Percentiles rank a stretch among this genome's conserved stretches.
These are phyloP conservation scores for Jatropha podagrica DNA, from an alignment of 441 rosid genomes.

Conservation along the genomic window DNA sequence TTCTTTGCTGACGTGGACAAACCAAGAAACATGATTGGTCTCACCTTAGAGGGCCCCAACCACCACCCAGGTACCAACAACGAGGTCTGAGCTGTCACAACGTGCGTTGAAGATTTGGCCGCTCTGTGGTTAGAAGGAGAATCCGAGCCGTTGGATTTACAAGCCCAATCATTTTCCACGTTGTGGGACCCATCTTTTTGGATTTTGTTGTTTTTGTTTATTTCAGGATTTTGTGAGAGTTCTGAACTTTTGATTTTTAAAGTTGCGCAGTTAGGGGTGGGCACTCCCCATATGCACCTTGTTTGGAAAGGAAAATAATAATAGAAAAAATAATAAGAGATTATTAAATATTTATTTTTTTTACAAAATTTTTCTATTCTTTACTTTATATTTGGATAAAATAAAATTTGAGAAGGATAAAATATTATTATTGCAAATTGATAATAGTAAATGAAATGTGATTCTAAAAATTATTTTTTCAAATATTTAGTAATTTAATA, in stretches of 20 bases:
- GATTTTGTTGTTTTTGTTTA: neutral
- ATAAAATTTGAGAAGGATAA: too few relatives aligned
- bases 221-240: slow-evolving; percentile 37
- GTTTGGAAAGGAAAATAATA: too few relatives aligned
- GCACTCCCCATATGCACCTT: too few relatives aligned
- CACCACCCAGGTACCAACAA: slow-evolving; percentile 33
- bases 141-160: slow-evolving; percentile 29
- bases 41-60: slow-evolving; percentile 29
- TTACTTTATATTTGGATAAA: too few relatives aligned
- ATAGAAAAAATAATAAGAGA: too few relatives aligned
- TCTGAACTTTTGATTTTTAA: neutral
- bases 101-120: slow-evolving; percentile 29
- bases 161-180: slow-evolving; percentile 15
- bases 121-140: neutral
- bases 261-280: too few relatives aligned
- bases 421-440: too few relatives aligned
- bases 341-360: too few relatives aligned
- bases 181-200: slow-evolving; percentile 19
- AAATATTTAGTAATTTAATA: too few relatives aligned
- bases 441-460: too few relatives aligned
- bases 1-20: slow-evolving; percentile 43
- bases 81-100: slow-evolving; percentile 58
- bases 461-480: too few relatives aligned
- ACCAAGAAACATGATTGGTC: slow-evolving; percentile 54
- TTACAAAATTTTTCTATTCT: too few relatives aligned